Evolutionary conservation across 1,284 basidiomycete species (phyloP), one percentile per base, ranked within the genome.

Genomic region (Mycocalia duriaeana): DNA sequence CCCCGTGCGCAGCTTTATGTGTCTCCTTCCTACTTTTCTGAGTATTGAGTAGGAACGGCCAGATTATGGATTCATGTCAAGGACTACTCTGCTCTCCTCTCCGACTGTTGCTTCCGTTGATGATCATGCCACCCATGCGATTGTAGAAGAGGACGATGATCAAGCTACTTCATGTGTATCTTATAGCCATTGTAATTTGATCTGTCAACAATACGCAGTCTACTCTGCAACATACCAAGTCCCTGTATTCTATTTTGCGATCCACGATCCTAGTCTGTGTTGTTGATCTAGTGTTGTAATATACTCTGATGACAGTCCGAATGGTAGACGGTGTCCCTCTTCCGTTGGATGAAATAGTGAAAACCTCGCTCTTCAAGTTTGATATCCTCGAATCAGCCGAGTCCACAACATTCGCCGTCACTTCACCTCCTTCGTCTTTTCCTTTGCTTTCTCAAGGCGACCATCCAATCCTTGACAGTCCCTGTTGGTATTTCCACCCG

Each of bases 401-500:
- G 40, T 57, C 62, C 24, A 78, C 77, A 14, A 57, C 72, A 3
- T 86, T 78, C 59, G 78, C 76, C 13, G 59, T 88, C 38, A 73
- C 72, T 23, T 62, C 67, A 11, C 69, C 73, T 1, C 64, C 61
- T 7, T 72, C 79, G 0, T 62, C 76, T 2, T 85, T 90, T 57
- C 87, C 90, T 14, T 63, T 91, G 24, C 65, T 93, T 11, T 89
- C 89, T 4, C 87, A 90, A 55, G 88, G 86, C 14, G 90, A 93
- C 49, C 90, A 92, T 58, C 90, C 89, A 0, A 79, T 74, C 2
- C 69, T 85, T 16, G 82, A 80, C 14, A 79, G 70, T 6, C 82
- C 84, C 9, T 82, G 78, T 47, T 93, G 89, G 89, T 90, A 84
- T 60, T 67, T 93, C 35, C 89, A 93, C 59, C 89, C 89, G 5